Conservation (phyloP, 164 flowering plant genomes). For the Piper betle region DNA sequence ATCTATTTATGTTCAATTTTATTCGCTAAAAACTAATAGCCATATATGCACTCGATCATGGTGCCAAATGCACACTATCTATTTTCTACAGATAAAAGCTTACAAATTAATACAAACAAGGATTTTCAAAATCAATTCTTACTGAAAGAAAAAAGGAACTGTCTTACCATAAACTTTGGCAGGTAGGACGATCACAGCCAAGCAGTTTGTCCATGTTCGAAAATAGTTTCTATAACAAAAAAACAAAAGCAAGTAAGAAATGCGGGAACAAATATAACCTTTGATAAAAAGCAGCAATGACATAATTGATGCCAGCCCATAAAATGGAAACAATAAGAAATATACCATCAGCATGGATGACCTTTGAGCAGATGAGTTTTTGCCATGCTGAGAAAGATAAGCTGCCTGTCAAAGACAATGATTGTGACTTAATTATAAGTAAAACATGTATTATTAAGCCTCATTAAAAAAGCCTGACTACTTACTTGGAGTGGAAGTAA, state of each 20-base stretch:
- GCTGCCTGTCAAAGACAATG: conserved; percentile 40
- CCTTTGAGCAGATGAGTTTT: conserved; percentile 14
- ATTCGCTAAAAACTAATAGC: neutral
- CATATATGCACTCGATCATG: neutral
- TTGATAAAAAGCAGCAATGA: neutral
- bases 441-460: conserved; percentile 1
- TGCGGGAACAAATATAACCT: neutral
- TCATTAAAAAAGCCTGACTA: conserved; percentile 5
- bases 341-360: conserved; percentile 76
- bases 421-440: neutral
- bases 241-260: neutral
- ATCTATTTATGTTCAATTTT: no score
- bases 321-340: neutral
- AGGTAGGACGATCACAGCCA: conserved; percentile 55
- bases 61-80: neutral
- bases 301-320: neutral
- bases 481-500: conserved; percentile 80
- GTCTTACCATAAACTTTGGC: conserved; percentile 55
- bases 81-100: no score
- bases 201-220: conserved; percentile 59
- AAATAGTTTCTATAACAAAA: conserved; percentile 53
- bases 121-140: neutral
- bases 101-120: neutral
- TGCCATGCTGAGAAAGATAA: conserved; percentile 40
- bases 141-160: neutral